Percentiles rank a stretch among this genome's conserved stretches.
Conservation (phyloP, 2,329 filamentous ascomycete species). For the Lanzia echinophila region DNA sequence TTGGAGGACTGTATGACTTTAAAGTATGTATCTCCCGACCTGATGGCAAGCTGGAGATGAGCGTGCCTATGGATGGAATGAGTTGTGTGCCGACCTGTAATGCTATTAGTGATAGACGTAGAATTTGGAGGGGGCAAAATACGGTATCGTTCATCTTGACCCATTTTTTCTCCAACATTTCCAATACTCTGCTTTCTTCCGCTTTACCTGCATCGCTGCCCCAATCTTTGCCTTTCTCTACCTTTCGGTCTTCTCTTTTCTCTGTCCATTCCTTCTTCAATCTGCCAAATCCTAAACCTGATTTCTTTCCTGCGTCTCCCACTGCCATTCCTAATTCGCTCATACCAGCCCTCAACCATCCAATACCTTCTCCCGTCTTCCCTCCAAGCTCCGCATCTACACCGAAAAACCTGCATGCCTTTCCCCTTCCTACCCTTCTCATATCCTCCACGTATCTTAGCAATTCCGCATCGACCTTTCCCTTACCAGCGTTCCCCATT, state of each 20-base stretch:
- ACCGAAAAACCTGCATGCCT: constrained; percentile 83
- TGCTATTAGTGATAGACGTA: constrained; percentile 5
- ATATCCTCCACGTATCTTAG: constrained; percentile 71
- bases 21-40: constrained; percentile 78
- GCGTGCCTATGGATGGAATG: constrained; percentile 63
- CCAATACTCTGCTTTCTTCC: constrained; percentile 79
- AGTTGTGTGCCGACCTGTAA: constrained; percentile 71
- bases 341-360: constrained; percentile 74
- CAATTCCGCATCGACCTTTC: constrained; percentile 58
- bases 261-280: constrained; percentile 71
- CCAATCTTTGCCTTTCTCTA: constrained; percentile 69
- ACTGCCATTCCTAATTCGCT: constrained; percentile 61
- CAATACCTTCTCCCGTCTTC: constrained; percentile 76
- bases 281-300: constrained; percentile 51
- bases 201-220: constrained; percentile 76
- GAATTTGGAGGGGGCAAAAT: constrained; percentile 27
- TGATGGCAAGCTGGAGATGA: constrained; percentile 75
- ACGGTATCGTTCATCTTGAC: constrained; percentile 88
- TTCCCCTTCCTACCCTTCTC: constrained; percentile 66
- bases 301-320: constrained; percentile 43
- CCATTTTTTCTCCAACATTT: constrained; percentile 87
- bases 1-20: constrained; percentile 59
- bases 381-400: constrained; percentile 81
- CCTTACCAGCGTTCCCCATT: constrained; percentile 32
- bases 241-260: constrained; percentile 68